Base-by-base conservation (phyloP, 257 asterid species). In the Cordia subcordata region DNA sequence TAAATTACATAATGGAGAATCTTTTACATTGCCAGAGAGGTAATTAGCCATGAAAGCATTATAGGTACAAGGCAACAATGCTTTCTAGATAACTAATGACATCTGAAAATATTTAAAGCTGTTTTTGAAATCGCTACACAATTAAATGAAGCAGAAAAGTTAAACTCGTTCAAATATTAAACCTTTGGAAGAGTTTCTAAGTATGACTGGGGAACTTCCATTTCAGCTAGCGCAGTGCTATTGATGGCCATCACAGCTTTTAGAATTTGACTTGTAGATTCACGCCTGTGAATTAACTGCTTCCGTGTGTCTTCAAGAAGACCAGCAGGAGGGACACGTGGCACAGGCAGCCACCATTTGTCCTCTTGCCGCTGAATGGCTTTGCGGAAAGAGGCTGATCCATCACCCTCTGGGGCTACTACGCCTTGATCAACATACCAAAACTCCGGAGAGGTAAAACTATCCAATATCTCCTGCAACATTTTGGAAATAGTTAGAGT, bases 321-420 rank as follows among this genome's bases (percentile, higher is more conserved):
- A 56, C 99, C 99, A 3, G 74, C 82, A 1, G 80, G 81, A n/a
- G 95, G 97, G 37, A 93, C 85, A 15, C 96, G 91, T 27, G 99
- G 99, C 33, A 92, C 95, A 13, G 99, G 99, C 62, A 92, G 77
- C 99, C 99, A 88, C 99, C 99, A 88, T 74, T 92, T 92, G 13
- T 83, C 95, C 72, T 88, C 83, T 75, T 86, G 93, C 19, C 96
- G 73, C 53, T 83, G 82, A 61, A 74, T 63, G 19, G 85, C 71
- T 72, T 83, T 86, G 56, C 75, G 75, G 65, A 82, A 73, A 11
- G 96, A 80, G 44, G 72, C 79, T 18, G 98, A 82, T 60, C 86
- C 94, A 75, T 78, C 91, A 10, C 79, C 79, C 62, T 82, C 94
- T 11, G 78, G 66, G 49, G 96, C 77, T 46, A 69, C 76, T 51